These are phyloP conservation scores for Pisolithus albus DNA, from an alignment of 768 basidiomycete genomes.

Conservation along the genomic window DNA sequence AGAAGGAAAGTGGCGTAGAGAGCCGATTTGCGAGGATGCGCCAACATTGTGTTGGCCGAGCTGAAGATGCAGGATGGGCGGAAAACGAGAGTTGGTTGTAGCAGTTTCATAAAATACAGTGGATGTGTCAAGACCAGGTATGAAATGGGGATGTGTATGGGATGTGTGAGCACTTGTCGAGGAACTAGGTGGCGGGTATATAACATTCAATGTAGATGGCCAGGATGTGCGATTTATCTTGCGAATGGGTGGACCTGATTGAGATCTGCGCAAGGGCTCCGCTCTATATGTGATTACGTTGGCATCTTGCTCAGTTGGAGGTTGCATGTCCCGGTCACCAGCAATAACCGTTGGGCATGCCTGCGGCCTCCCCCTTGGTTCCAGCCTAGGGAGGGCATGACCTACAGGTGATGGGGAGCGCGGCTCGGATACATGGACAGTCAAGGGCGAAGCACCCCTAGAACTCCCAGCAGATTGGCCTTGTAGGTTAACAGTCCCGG, in stretches of 20 bases:
- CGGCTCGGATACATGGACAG: slow-evolving; percentile 9
- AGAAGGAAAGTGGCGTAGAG: slow-evolving; percentile 24
- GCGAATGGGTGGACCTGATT: slow-evolving; percentile 37
- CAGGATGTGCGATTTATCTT: slow-evolving; percentile 33
- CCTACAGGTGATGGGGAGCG: slow-evolving; percentile 9
- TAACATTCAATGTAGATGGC: slow-evolving; percentile 33
- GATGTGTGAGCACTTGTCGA: slow-evolving; percentile 25
- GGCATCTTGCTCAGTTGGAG: slow-evolving; percentile 3
- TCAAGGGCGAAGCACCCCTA: slow-evolving; percentile 43
- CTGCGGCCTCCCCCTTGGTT: slow-evolving; percentile 21
- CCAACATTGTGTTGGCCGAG: slow-evolving; percentile 12
- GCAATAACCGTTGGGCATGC: slow-evolving; percentile 10
- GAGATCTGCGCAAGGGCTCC: slow-evolving; percentile 37
- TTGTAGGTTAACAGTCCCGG: slow-evolving; percentile 51
- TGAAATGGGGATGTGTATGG: slow-evolving; percentile 24
- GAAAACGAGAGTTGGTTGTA: slow-evolving; percentile 26
- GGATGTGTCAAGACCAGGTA: slow-evolving; percentile 34
- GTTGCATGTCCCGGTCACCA: slow-evolving; percentile 3
- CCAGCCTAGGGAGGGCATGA: slow-evolving; percentile 5
- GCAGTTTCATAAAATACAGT: slow-evolving; percentile 68
- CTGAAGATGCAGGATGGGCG: slow-evolving; percentile 9
- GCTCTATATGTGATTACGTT: slow-evolving; percentile 25
- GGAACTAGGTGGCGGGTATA: slow-evolving; percentile 47
- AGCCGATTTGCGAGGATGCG: slow-evolving; percentile 27
- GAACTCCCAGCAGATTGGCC: slow-evolving; percentile 58